Conservation (phyloP, 495 filamentous ascomycete species). For the Thozetella sp. region DNA sequence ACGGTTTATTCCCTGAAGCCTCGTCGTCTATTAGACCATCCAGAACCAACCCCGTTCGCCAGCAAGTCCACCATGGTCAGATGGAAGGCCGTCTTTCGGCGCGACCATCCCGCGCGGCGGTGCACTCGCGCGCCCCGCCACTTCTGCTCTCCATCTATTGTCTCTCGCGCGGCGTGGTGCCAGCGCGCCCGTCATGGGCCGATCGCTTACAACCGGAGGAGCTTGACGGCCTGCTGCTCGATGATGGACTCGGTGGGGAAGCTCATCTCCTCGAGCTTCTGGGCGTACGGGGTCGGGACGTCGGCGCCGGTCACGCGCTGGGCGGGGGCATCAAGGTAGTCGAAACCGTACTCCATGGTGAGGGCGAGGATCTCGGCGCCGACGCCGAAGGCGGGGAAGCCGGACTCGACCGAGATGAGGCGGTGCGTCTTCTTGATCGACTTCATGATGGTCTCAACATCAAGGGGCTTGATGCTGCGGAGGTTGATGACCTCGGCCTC, state of each 20-base stretch:
- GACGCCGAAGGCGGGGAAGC: constrained; percentile 94
- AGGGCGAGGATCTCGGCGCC: constrained; percentile 89
- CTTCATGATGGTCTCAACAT: constrained; percentile 91
- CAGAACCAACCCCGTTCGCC: background rate
- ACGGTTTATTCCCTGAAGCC: constrained; percentile 1
- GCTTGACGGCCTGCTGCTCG: constrained; percentile 77
- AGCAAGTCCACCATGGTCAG: background rate
- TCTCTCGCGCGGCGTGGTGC: background rate
- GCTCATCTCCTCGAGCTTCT: constrained; percentile 83
- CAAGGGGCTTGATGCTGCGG: constrained; percentile 93
- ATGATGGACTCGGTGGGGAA: constrained; percentile 90
- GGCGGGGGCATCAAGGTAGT: constrained; percentile 92
- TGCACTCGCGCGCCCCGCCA: background rate
- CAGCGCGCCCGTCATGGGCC: background rate
- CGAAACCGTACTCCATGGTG: constrained; percentile 96
- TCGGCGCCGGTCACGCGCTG: constrained; percentile 94
- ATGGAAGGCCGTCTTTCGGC: background rate
- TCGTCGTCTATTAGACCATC: constrained; percentile 1
- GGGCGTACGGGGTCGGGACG: constrained; percentile 91
- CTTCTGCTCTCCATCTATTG: background rate
- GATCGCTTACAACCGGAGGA: constrained; percentile 68
- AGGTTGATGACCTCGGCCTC: constrained; percentile 98
- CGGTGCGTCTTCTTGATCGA: constrained; percentile 98
- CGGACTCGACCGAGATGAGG: constrained; percentile 90
- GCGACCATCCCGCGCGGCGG: background rate